Base-by-base conservation (phyloP, 306 rosid species). In the Cicer yamashitae region DNA sequence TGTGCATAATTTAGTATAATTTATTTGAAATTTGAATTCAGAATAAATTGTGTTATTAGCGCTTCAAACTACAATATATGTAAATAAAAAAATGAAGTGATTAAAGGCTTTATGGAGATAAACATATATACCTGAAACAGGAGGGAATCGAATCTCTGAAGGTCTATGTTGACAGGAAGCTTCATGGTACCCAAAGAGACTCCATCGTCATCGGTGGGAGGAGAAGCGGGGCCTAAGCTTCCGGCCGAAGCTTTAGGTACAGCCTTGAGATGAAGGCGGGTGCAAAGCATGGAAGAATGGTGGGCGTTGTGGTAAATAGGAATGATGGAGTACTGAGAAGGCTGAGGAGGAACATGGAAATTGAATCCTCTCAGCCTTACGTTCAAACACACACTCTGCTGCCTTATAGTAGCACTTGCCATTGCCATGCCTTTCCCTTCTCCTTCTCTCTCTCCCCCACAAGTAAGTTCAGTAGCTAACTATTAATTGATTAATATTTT, bases 171-270 rank as follows among this genome's bases (percentile, higher is more conserved):
- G 1, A 64, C 3, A 46, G 98, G 96, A 69, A 91, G 83, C 56
- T 87, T 90, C 96, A 91, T 75, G 22, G 98, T 94, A 39, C 98
- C 97, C 1, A 91, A 84, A 66, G 96, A 90, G 44, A 94, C 87
- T 56, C 96, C 97, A 10, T 90, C 91, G 30, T 83, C 91, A 6
- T 61, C 34, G 2, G 6, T 62, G 76, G 46, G 70, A 25, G 84
- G 77, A 2, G 34, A 25, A 25, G 34, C 34, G 4, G 69, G 38
- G 44, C 77, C 37, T 30, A 30, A 50, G 67, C 66, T 87, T 50
- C 65, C 83, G 3, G 87, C n/a, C 2, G 94, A 81, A 8, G 89
- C 87, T 71, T 70, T 90, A 17, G 79, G 75, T 13, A 30, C 69
- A 11, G 70, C 38, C 56, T 63, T 30, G 45, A 63, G 61, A 79